phyloP scores from a whole-genome alignment of 257 asterid species.

The Fraxinus pennsylvanica region DNA sequence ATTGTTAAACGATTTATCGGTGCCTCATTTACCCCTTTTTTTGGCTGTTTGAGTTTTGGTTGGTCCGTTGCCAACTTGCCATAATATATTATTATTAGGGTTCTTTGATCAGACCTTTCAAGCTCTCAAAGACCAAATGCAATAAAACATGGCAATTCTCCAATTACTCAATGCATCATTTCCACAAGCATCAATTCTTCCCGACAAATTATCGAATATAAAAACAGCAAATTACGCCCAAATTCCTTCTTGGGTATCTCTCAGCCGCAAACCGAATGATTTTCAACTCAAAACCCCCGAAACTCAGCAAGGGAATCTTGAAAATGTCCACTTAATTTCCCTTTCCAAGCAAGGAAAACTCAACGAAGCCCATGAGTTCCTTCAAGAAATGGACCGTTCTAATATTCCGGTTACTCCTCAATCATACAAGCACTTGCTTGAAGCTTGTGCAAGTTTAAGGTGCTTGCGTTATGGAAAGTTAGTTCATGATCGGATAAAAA shows the following conservation, averaged over 20 bases:
- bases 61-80: too few relatives aligned
- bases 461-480: slow-evolving; percentile 40
- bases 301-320: slow-evolving; percentile 34
- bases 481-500: slow-evolving; percentile 31
- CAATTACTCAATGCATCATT: slow-evolving; percentile 17
- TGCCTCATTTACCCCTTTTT: background rate
- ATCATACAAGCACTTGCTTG: slow-evolving; percentile 47
- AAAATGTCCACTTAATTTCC: slow-evolving; percentile 49
- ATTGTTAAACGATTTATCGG: background rate
- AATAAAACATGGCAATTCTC: slow-evolving; percentile 24
- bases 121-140: background rate
- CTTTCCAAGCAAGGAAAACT: slow-evolving; percentile 54
- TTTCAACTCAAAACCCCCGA: slow-evolving; percentile 23
- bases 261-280: slow-evolving; percentile 31
- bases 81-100: background rate
- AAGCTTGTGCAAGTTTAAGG: slow-evolving; percentile 39
- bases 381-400: slow-evolving; percentile 46
- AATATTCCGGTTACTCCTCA: slow-evolving; percentile 39
- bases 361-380: slow-evolving; percentile 51
- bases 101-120: background rate
- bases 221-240: slow-evolving; percentile 38
- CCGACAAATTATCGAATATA: slow-evolving; percentile 24
- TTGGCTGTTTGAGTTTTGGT: background rate
- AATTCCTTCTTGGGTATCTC: slow-evolving; percentile 51
- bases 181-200: slow-evolving; percentile 32